These are phyloP conservation scores for Penicillium freii DNA, from an alignment of 2,329 filamentous ascomycete species.

Conservation along the genomic window DNA sequence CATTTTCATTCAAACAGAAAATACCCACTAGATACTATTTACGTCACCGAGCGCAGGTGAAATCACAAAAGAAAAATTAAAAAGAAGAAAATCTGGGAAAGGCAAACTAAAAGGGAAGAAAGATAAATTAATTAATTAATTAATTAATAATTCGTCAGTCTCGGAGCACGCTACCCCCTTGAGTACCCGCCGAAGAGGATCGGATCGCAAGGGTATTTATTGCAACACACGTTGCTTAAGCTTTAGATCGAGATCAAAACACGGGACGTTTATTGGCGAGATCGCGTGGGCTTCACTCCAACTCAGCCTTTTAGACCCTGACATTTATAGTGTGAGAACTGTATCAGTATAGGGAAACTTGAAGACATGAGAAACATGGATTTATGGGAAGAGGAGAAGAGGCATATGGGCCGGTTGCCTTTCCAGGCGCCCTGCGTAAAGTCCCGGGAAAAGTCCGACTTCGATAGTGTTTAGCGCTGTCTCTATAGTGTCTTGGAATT, in stretches of 20 bases:
- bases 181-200: conserved; percentile 10
- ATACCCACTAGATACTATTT: not conserved
- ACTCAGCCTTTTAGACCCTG: not conserved
- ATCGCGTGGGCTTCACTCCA: conserved; percentile 14
- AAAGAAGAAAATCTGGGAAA: not conserved
- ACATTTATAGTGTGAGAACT: not conserved
- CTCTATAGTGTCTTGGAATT: not conserved
- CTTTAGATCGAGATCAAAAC: conserved; percentile 29
- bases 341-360: not conserved
- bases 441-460: not conserved
- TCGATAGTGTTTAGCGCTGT: not conserved
- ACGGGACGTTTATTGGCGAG: conserved; percentile 20
- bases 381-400: not conserved
- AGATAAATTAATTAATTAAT: too few relatives aligned
- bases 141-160: conserved; percentile 4
- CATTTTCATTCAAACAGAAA: not conserved
- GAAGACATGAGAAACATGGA: conserved; percentile 4
- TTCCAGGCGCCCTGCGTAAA: conserved; percentile 23
- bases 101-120: not conserved
- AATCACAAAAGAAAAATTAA: conserved; percentile 2
- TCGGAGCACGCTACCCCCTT: conserved; percentile 18
- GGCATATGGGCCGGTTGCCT: conserved; percentile 16
- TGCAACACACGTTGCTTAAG: conserved; percentile 18
- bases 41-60: conserved; percentile 4
- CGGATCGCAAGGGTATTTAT: conserved; percentile 10